Base-by-base conservation (phyloP, 331 rosid species). In the Telfairia occidentalis region DNA sequence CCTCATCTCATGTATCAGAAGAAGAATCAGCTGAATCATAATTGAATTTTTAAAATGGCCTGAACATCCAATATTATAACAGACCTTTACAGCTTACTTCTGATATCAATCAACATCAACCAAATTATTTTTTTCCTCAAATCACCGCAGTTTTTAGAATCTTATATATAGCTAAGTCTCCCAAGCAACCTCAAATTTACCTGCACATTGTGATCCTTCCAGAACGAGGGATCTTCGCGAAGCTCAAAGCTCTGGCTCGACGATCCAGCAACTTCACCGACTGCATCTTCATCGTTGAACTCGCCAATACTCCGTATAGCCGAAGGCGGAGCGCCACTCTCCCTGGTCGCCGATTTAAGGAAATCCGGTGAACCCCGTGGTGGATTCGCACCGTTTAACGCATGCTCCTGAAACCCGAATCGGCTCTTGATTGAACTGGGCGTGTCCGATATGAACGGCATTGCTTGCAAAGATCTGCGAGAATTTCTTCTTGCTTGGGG, bases 131-230 rank as follows among this genome's bases (percentile, higher is more conserved):
- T 18, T 63, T 7, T 8, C 28, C 71, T 35, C 46, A 63, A 63
- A 63, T 35, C 13, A n/a, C n/a, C n/a, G n/a, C n/a, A n/a, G n/a
- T n/a, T n/a, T 46, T 7, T 63, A 12, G 58, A 32, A 9, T 28
- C 28, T 0, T 21, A 71, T 34, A 52, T 9, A 34, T 6, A 49
- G 37, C 64, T 23, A 19, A 73, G 15, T 37, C 50, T 16, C n/a
- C 77, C 38, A 34, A 55, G 21, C 24, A 57, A 40, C 11, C 13
- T 50, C 1, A 37, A 53, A 13, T 29, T 16, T 84, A 95, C 99
- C 99, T 95, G 97, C 28, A 95, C 99, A 74, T 92, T 95, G 81
- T 92, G 96, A 73, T 92, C 99, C 82, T 87, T 90, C 99, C 99
- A 95, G 82, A 95, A 95, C 40, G 97, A 85, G 18, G 99, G 97